Base-by-base conservation (phyloP, 2,329 filamentous ascomycete genomes). In the Chaetomium sp. region DNA sequence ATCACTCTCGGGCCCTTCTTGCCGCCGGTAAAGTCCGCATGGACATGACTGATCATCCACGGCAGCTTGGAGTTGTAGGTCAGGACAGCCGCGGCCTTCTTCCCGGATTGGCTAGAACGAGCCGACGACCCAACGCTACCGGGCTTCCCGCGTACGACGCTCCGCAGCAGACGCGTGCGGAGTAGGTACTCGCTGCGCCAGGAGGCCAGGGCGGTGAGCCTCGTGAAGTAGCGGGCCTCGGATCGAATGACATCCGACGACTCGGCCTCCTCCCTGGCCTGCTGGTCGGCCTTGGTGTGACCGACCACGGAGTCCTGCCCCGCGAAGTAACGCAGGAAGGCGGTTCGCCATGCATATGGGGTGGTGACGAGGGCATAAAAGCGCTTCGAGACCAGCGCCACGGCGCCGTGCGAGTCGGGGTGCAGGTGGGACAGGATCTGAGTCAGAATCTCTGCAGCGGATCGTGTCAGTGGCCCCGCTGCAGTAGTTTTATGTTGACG, bases 181-280 rank as follows among this genome's bases (percentile, higher is more conserved):
- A 97, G 79, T 56, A 98, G 90, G 73, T 98, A 99, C 76, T 99
- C 95, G 77, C 92, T 97, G 70, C 94, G 87, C 94, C 95, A 98
- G 9, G 93, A 95, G n/a, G 93, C 90, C 67, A 93, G 79, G 3
- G 88, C 83, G 10, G 91, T 96, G 62, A 99, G 83, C 51, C 93
- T 87, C 19, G 91, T 87, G 73, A 98, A 99, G 69, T 87, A 85
- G 53, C 93, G 90, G 70, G 86, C 85, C 73, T 95, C 90, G 0
- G 90, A 89, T 31, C 86, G 85, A 53, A 93, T 80, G 62, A 76
- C 76, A 72, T 86, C 87, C 61, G 78, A 76, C 54, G 77, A 76
- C 42, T 85, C 79, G 27, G 80, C 77, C 25, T 82, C 77, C 25
- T 82, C 79, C 70, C 79, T 78, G 1, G 78, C 72, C 23, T 77